Evolutionary conservation across 495 filamentous ascomycete genomes (phyloP).

Genomic region (Penicillium cataractarum): DNA sequence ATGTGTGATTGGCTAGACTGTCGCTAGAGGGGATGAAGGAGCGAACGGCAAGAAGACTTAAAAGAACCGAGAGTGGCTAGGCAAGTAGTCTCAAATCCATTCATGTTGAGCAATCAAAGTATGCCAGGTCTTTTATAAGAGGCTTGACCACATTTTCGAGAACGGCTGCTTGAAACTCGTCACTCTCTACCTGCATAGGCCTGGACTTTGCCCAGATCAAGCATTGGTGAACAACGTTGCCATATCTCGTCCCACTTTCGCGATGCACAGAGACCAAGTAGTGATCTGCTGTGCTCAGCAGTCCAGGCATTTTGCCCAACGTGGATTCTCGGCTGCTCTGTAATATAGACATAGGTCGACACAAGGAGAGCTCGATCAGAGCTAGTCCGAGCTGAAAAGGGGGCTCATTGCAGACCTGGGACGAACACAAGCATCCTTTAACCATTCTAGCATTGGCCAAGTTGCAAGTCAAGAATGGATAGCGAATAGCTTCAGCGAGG

Average conservation of each 20-base stretch:
- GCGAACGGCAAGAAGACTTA: too few relatives aligned
- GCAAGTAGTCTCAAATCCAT: too few relatives aligned
- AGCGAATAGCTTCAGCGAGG: not conserved
- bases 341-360: not conserved
- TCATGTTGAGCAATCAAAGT: not conserved
- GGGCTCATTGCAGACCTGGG: not conserved
- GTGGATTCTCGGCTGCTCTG: not conserved
- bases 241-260: not conserved
- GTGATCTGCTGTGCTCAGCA: not conserved
- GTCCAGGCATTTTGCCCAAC: not conserved
- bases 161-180: not conserved
- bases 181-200: not conserved
- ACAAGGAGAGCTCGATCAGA: not conserved
- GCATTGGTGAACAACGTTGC: not conserved
- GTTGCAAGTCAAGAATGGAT: not conserved
- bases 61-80: too few relatives aligned
- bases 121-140: not conserved
- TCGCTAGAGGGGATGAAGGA: too few relatives aligned
- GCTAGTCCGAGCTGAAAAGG: not conserved
- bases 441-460: not conserved
- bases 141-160: not conserved
- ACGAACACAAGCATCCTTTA: not conserved
- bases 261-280: not conserved
- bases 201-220: not conserved
- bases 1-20: too few relatives aligned